Percentiles rank a stretch among this genome's conserved stretches.
These are phyloP conservation scores for Adiantum capillusveneris DNA, from an alignment of 75 land plant genomes.

Conservation along the genomic window DNA sequence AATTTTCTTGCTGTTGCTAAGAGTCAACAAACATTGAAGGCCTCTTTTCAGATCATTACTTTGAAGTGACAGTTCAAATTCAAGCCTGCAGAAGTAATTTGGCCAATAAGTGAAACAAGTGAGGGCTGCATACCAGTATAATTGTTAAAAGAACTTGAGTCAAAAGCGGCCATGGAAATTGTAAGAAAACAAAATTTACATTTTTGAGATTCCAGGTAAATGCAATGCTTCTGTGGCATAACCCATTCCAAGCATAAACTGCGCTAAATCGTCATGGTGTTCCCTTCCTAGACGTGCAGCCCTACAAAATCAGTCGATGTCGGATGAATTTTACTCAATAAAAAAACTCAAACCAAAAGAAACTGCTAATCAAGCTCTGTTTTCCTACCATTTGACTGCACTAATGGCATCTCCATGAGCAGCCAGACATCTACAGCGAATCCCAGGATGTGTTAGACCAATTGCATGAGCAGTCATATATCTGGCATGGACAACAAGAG, in stretches of 20 bases:
- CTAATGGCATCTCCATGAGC: slow-evolving; percentile 99
- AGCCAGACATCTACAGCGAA: slow-evolving; percentile 97
- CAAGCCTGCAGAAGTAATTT: slow-evolving; percentile 47
- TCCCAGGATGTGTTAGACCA: slow-evolving; percentile 93
- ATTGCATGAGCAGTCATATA: slow-evolving; percentile 96
- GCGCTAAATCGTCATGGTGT: slow-evolving; percentile 98
- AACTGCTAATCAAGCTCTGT: too few species aligned
- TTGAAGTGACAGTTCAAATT: slow-evolving; percentile 95
- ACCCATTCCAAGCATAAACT: slow-evolving; percentile 98
- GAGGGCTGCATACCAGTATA: not conserved
- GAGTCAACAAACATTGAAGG: slow-evolving; percentile 78
- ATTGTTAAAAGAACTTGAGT: too few species aligned
- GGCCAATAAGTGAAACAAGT: not conserved
- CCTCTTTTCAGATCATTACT: slow-evolving; percentile 96
- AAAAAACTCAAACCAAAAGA: too few species aligned
- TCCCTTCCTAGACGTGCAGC: slow-evolving; percentile 92
- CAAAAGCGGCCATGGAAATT: not conserved
- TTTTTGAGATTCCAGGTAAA: slow-evolving; percentile 98
- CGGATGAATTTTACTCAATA: too few species aligned
- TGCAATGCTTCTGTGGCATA: slow-evolving; percentile 98
- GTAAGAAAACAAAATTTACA: slow-evolving; percentile 38
- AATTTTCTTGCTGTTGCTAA: slow-evolving; percentile 89
- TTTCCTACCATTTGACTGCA: slow-evolving; percentile 90
- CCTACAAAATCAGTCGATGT: too few species aligned
- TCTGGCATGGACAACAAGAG: slow-evolving; percentile 31